Conservation (phyloP, 345 rosid species). For the Zanthoxylum bungeanum region DNA sequence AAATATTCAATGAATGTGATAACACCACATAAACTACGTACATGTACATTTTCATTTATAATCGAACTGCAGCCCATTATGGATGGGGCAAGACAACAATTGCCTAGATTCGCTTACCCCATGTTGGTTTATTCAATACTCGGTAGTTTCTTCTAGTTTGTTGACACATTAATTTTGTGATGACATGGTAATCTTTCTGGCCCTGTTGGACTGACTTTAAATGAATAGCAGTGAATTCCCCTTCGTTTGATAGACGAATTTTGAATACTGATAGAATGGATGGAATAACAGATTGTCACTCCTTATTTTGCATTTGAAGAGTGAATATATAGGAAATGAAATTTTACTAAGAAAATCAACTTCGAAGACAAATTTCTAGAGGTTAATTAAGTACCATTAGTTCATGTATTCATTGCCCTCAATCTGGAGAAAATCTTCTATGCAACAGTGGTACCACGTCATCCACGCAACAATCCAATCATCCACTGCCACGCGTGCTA, state of each 20-base stretch:
- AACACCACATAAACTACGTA: neutral
- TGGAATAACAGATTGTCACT: too few species aligned
- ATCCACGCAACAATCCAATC: too few species aligned
- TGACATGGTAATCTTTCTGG: neutral
- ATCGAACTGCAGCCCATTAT: neutral
- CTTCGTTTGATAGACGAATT: too few species aligned
- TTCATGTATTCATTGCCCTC: neutral
- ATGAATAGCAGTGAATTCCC: neutral
- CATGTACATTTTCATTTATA: slow-evolving; percentile 5
- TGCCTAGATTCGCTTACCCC: neutral
- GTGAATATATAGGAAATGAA: too few species aligned
- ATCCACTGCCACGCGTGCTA: too few species aligned
- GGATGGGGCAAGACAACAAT: neutral
- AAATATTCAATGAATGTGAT: neutral
- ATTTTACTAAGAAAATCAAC: too few species aligned
- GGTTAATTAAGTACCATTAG: neutral
- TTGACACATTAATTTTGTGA: neutral
- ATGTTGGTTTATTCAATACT: neutral
- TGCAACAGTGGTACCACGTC: too few species aligned
- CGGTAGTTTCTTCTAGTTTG: neutral
- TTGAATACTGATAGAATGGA: too few species aligned
- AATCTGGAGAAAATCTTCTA: too few species aligned
- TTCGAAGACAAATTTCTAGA: neutral
- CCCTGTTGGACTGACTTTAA: neutral
- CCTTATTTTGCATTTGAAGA: too few species aligned